Base-by-base conservation (phyloP, 768 basidiomycete genomes). In the Boletus vinaceobasis region DNA sequence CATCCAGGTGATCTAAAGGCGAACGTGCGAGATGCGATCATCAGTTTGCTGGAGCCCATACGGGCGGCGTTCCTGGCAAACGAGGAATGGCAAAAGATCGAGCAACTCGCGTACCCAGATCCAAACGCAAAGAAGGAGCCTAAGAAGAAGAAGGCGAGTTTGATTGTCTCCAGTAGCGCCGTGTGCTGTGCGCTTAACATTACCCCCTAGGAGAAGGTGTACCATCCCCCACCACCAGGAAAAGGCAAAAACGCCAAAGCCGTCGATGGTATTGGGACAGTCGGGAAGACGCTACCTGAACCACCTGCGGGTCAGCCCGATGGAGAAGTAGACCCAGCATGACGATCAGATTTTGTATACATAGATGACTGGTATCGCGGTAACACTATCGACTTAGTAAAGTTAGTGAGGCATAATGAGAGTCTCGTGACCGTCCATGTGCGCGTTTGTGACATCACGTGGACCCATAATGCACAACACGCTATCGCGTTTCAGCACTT, bases 1-100 rank as follows among this genome's bases (percentile, higher is more conserved):
- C 93, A 97, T 70, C 97, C 97, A 7, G 86, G 84, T 32, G 97
- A 97, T 71, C 73, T 98, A 66, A 99, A 99, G 77, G 71, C 71
- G 4, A 80, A 84, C 0, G 90, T 96, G 15, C 79, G 81, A 40
- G 82, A 85, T 33, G 86, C 84, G 13, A 85, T 98, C 67, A 79
- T 82, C 65, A 76, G 77, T 26, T 73, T 99, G 40, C 72, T 98
- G 53, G 84, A 82, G 19, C 95, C 96, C 0, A 86, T 99, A 46
- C 81, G 88, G 58, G 81, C 84, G 58, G 80, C 83, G 48, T 98
- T 92, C 64, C 79, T 86, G 62, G 81, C 74, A 58, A 84, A 83
- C 64, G 79, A 86, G 62, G 92, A 92, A 67, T 98, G 92, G 85
- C 83, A 89, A 71, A 76, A 75, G 64, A 75, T 87, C 7, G 87